Conservation (phyloP, 208 protist species). For the Wallacemonas sp. region DNA sequence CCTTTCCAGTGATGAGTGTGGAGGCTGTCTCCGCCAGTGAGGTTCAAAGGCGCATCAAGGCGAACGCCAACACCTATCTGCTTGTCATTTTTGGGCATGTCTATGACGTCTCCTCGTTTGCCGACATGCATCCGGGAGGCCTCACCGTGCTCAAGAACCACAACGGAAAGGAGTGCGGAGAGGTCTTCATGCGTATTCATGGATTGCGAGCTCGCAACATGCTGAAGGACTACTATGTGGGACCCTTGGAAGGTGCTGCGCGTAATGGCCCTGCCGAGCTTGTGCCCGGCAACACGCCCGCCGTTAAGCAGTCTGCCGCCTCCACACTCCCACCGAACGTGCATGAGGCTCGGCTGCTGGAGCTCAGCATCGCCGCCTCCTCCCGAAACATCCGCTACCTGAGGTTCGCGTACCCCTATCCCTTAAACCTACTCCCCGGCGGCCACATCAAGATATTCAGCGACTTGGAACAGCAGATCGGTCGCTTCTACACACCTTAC, state of each 20-base stretch:
- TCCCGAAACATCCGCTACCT: constrained; percentile 25
- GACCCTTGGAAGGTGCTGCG: constrained; percentile 11
- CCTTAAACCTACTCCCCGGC: constrained; percentile 38
- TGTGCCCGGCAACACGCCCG: not conserved
- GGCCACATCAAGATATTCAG: constrained; percentile 54
- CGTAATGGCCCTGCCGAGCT: not conserved
- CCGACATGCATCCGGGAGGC: constrained; percentile 47
- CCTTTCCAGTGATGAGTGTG: too few relatives aligned
- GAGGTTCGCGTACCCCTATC: constrained; percentile 39
- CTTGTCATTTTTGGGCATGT: constrained; percentile 49
- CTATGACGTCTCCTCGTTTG: constrained; percentile 56
- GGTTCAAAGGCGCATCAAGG: constrained; percentile 17
- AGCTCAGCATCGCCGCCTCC: not conserved
- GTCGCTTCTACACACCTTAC: constrained; percentile 58
- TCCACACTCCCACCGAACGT: not conserved
- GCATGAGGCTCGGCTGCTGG: constrained; percentile 3
- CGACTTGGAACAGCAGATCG: constrained; percentile 14
- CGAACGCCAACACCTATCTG: constrained; percentile 26
- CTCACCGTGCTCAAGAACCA: constrained; percentile 31
- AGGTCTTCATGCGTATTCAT: constrained; percentile 73
- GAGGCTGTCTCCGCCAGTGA: not conserved
- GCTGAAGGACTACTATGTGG: constrained; percentile 44
- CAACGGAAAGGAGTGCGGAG: constrained; percentile 63
- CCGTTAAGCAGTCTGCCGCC: not conserved
- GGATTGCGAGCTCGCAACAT: constrained; percentile 33